Evolutionary conservation across 2,329 filamentous ascomycete species (phyloP).

Genomic region (Clonostachys rhizophaga): DNA sequence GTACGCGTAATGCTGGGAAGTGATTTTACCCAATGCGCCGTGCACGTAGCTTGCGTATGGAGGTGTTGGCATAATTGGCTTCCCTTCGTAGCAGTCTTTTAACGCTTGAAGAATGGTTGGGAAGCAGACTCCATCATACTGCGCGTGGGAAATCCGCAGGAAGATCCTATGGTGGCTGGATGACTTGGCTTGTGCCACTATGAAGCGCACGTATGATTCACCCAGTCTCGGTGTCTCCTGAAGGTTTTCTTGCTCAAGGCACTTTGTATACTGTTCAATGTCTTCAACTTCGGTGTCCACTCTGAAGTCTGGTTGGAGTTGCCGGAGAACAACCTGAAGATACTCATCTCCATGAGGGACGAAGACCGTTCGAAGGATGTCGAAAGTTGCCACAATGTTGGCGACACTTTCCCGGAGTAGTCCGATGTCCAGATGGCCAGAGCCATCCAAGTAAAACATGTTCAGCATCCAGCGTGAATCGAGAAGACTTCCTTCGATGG

Average conservation of each 20-base stretch:
- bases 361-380: slow-evolving; percentile 1
- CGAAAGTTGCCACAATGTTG: slow-evolving; percentile 48
- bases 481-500: slow-evolving; percentile 1
- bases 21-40: slow-evolving; percentile 2
- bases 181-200: neutral
- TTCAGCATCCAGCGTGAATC: slow-evolving; percentile 11
- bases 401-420: slow-evolving; percentile 45
- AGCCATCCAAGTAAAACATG: neutral
- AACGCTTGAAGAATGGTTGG: slow-evolving; percentile 29
- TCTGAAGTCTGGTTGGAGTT: slow-evolving; percentile 2
- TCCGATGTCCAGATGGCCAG: neutral
- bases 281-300: neutral
- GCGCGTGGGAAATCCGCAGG: slow-evolving; percentile 31
- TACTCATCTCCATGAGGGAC: slow-evolving; percentile 2
- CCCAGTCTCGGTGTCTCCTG: neutral
- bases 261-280: slow-evolving; percentile 4
- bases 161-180: slow-evolving; percentile 3
- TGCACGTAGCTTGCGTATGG: slow-evolving; percentile 21
- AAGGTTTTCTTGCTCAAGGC: neutral
- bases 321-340: slow-evolving; percentile 5
- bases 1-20: slow-evolving; percentile 22
- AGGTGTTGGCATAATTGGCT: slow-evolving; percentile 12
- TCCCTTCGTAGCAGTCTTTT: slow-evolving; percentile 24
- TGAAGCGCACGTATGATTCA: slow-evolving; percentile 1
- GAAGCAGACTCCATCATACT: slow-evolving; percentile 39